Percentiles rank a stretch among this genome's conserved stretches.
phyloP scores from a whole-genome alignment of 2,329 filamentous ascomycete genomes.

The Monosporascus ibericus region DNA sequence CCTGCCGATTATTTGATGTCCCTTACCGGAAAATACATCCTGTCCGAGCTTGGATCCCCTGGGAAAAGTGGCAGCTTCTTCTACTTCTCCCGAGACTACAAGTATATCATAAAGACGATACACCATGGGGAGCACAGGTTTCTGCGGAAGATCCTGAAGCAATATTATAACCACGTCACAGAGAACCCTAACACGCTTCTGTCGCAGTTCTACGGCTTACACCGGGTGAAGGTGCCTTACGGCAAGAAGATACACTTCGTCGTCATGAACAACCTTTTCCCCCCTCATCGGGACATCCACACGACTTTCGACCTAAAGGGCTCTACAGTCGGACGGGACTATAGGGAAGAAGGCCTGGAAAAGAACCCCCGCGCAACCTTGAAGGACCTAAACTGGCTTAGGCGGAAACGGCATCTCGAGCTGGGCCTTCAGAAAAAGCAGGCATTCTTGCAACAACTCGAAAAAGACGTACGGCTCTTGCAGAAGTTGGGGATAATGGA shows the following conservation, averaged over 20 bases:
- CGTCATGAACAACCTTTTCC: slow-evolving; percentile 99
- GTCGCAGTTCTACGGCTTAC: slow-evolving; percentile 95
- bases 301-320: slow-evolving; percentile 96
- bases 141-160: slow-evolving; percentile 73
- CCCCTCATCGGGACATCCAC: slow-evolving; percentile 94
- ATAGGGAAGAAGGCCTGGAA: slow-evolving; percentile 79
- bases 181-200: slow-evolving; percentile 94
- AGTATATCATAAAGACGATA: slow-evolving; percentile 99
- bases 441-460: slow-evolving; percentile 82
- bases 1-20: slow-evolving; percentile 98
- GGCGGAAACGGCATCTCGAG: slow-evolving; percentile 77
- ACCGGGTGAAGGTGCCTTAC: slow-evolving; percentile 96
- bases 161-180: slow-evolving; percentile 90
- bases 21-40: slow-evolving; percentile 94
- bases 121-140: slow-evolving; percentile 93
- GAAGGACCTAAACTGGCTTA: slow-evolving; percentile 95
- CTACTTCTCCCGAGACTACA: slow-evolving; percentile 98
- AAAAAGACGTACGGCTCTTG: slow-evolving; percentile 77
- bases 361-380: slow-evolving; percentile 87
- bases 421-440: slow-evolving; percentile 84
- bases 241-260: slow-evolving; percentile 99
- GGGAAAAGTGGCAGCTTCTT: slow-evolving; percentile 99
- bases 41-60: slow-evolving; percentile 92
- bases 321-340: slow-evolving; percentile 88
- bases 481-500: slow-evolving; percentile 96